Conservation (phyloP, 208 protist species). For the Trypanosoma boissoni region DNA sequence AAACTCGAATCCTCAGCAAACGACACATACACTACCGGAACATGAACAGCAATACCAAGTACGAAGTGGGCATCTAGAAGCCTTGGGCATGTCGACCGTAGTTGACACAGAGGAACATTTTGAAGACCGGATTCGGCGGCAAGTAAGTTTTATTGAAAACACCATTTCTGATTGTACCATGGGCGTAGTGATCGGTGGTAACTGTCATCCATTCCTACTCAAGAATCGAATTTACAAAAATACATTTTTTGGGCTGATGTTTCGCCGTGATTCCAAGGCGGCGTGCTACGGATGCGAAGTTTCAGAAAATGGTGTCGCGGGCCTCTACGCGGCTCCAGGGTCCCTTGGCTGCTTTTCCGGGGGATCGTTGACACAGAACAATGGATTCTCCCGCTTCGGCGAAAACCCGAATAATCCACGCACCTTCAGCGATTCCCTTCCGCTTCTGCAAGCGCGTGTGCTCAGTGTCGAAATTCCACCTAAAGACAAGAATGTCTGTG, state of each 20-base stretch:
- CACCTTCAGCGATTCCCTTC: slow-evolving; percentile 32
- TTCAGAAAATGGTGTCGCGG: slow-evolving; percentile 67
- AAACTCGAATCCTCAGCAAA: slow-evolving; percentile 23
- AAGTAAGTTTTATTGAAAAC: slow-evolving; percentile 77
- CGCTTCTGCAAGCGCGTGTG: slow-evolving; percentile 10
- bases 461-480: background rate
- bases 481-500: background rate
- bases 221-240: slow-evolving; percentile 65
- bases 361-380: slow-evolving; percentile 56
- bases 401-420: slow-evolving; percentile 40
- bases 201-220: slow-evolving; percentile 73
- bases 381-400: slow-evolving; percentile 56
- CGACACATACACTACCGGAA: slow-evolving; percentile 34
- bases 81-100: slow-evolving; percentile 50
- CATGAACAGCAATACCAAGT: background rate
- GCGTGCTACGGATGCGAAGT: slow-evolving; percentile 58
- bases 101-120: slow-evolving; percentile 39
- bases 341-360: slow-evolving; percentile 57
- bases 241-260: slow-evolving; percentile 80
- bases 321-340: slow-evolving; percentile 64
- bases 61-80: slow-evolving; percentile 18
- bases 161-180: slow-evolving; percentile 66
- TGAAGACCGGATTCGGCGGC: slow-evolving; percentile 46
- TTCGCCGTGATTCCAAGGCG: slow-evolving; percentile 63
- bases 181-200: slow-evolving; percentile 64